These are phyloP conservation scores for Brassica cretica DNA, from an alignment of 345 rosid species.

Conservation along the genomic window DNA sequence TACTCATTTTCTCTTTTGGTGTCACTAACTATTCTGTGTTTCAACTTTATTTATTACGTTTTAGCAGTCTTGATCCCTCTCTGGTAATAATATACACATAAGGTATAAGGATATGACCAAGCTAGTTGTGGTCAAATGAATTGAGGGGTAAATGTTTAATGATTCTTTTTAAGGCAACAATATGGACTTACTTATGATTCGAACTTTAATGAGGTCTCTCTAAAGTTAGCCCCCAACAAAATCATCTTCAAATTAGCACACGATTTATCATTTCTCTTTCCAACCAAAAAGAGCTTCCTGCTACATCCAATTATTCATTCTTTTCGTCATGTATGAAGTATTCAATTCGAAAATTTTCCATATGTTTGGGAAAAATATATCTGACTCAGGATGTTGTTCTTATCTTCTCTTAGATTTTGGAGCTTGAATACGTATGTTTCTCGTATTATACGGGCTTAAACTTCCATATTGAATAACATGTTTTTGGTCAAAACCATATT, in stretches of 20 bases:
- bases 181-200: constrained; percentile 36
- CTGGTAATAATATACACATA: background rate
- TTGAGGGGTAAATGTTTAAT: constrained; percentile 27
- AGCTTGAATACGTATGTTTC: background rate
- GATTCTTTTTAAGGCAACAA: constrained; percentile 34
- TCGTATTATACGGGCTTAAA: background rate
- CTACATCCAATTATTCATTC: constrained; percentile 19
- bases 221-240: constrained; percentile 43
- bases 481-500: background rate
- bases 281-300: constrained; percentile 16
- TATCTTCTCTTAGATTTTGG: background rate
- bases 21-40: constrained; percentile 4
- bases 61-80: constrained; percentile 5
- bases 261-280: constrained; percentile 38
- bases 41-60: constrained; percentile 19
- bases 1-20: constrained; percentile 4
- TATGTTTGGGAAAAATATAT: background rate
- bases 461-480: background rate
- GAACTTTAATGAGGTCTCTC: constrained; percentile 38
- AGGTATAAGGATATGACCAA: constrained; percentile 21
- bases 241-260: constrained; percentile 44
- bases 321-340: constrained; percentile 7
- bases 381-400: background rate
- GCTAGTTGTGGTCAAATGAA: constrained; percentile 33
- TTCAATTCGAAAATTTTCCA: background rate